These are phyloP conservation scores for Gossypium schwendimanii DNA, from an alignment of 441 rosid genomes.

Conservation along the genomic window DNA sequence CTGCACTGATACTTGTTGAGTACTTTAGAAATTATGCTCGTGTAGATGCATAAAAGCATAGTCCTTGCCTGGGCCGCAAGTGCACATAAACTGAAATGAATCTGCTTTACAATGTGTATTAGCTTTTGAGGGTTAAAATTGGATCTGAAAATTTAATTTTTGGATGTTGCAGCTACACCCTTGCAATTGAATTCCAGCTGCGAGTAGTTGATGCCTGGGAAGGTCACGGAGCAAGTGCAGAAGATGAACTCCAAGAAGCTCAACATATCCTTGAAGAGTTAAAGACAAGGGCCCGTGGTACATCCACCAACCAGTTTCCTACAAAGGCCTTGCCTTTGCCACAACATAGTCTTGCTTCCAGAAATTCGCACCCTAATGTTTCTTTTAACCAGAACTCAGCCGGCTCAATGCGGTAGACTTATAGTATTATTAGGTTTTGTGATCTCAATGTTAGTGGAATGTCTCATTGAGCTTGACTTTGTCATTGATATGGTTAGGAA, in stretches of 20 bases:
- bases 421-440: slow-evolving; percentile 3
- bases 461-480: neutral
- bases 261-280: slow-evolving; percentile 46
- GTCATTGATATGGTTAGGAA: slow-evolving; percentile 7
- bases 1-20: neutral
- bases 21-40: neutral
- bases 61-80: neutral
- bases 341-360: slow-evolving; percentile 23
- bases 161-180: slow-evolving; percentile 50
- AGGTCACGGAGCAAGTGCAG: slow-evolving; percentile 64
- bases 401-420: slow-evolving; percentile 4
- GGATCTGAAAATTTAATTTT: neutral
- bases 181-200: slow-evolving; percentile 84
- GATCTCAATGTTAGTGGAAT: neutral
- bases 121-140: slow-evolving; percentile 4
- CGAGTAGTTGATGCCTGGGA: slow-evolving; percentile 77
- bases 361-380: slow-evolving; percentile 11
- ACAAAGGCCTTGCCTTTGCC: slow-evolving; percentile 51
- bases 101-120: neutral
- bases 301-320: slow-evolving; percentile 27
- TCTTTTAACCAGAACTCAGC: slow-evolving; percentile 17
- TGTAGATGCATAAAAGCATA: neutral
- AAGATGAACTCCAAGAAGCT: slow-evolving; percentile 67
- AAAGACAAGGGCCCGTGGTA: slow-evolving; percentile 51
- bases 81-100: neutral